Base-by-base conservation (phyloP, 306 rosid species). In the Glycine soja region DNA sequence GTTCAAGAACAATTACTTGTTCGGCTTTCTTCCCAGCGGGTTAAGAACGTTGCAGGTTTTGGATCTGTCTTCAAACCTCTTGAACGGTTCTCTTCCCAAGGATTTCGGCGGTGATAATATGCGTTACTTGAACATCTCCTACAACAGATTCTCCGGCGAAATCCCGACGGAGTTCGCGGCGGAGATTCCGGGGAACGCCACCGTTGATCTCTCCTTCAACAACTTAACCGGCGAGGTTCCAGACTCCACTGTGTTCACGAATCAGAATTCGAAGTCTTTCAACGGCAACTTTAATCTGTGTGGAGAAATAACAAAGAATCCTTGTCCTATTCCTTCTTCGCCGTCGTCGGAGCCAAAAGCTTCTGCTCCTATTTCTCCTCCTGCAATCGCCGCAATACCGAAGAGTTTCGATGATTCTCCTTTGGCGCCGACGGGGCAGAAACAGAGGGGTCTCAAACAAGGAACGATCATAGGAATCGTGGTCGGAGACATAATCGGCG, bases 301-400 rank as follows among this genome's bases (percentile, higher is more conserved):
- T 66, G 98, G 99, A 0, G 84, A 79, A 81, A 9, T 36, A 4
- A 89, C 80, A 0, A 77, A 70, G 6, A 89, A 53, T 10, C 87
- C 88, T 0, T 95, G 99, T 77, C 86, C 92, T 0, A 85, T 90
- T 86, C 89, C 88, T 50, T 91, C 97, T 30, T 81, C 97, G 0
- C 84, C 90, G 0, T 64, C 98, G 1, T 77, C 89, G 3, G 84
- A 79, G 0, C 90, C 92, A 0, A 88, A 81, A 13, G 18, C 1
- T 3, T 53, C 88, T 0, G 61, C 86, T 38, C 88, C 94, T 1
- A 86, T 83, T 7, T 93, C 90, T 14, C 98, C 94, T 38, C 98
- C 99, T 1, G 99, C 99, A 3, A 83, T 95, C 7, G 99, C 99
- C 0, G 98, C 93, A 6, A 90, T 95, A 40, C 99, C 99, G 6